Percentiles rank a stretch among this genome's conserved stretches.
These are phyloP conservation scores for Wallacemonas collosoma DNA, from an alignment of 208 protist genomes.

Conservation along the genomic window DNA sequence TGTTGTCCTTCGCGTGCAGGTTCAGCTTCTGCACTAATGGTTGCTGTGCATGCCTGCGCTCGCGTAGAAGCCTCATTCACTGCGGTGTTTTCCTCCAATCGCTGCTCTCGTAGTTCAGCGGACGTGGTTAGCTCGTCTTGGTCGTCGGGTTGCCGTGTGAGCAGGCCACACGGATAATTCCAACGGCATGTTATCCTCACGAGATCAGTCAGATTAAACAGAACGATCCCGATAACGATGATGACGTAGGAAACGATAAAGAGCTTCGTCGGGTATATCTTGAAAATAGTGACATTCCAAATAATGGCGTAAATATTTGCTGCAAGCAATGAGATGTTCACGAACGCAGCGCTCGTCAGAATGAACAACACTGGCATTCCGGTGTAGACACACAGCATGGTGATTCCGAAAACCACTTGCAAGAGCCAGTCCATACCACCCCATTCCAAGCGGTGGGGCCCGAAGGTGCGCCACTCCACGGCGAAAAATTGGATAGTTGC, in stretches of 20 bases:
- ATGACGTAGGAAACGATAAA: slow-evolving; percentile 81
- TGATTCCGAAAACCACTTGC: slow-evolving; percentile 82
- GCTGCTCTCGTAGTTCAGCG: slow-evolving; percentile 4
- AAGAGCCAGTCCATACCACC: slow-evolving; percentile 65
- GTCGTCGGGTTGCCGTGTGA: slow-evolving; percentile 19
- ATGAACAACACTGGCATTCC: slow-evolving; percentile 73
- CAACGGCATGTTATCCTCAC: slow-evolving; percentile 45
- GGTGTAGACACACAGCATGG: slow-evolving; percentile 84
- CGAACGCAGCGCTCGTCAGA: slow-evolving; percentile 76
- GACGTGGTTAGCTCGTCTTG: neutral
- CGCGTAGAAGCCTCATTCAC: slow-evolving; percentile 8
- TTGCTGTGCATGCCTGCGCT: neutral
- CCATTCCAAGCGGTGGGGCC: slow-evolving; percentile 46
- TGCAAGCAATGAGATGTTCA: slow-evolving; percentile 80
- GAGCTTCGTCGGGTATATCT: slow-evolving; percentile 62
- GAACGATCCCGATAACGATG: slow-evolving; percentile 61
- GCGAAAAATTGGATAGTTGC: slow-evolving; percentile 82
- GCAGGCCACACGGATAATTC: slow-evolving; percentile 70
- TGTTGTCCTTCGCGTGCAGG: neutral
- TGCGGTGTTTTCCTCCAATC: neutral
- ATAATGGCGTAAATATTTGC: slow-evolving; percentile 80
- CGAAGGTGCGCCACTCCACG: slow-evolving; percentile 68
- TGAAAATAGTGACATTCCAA: slow-evolving; percentile 83
- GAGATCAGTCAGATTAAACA: slow-evolving; percentile 78
- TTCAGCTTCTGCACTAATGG: neutral